Percentiles rank a stretch among this genome's conserved stretches.
Evolutionary conservation across 2,329 filamentous ascomycete genomes (phyloP).

Genomic region (Botrytis deweyae): DNA sequence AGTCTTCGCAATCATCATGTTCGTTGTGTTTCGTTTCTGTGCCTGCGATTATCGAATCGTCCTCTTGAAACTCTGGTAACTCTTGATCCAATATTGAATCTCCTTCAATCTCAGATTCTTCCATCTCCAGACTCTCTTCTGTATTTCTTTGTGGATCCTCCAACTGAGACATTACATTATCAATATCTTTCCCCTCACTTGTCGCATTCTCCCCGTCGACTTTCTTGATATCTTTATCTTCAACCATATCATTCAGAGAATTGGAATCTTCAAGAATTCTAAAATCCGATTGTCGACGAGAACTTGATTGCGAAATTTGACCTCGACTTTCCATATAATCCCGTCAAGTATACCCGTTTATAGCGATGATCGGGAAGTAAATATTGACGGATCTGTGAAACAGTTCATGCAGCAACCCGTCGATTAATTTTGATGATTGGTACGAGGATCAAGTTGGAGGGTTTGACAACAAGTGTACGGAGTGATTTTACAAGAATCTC

Average conservation of each 20-base stretch:
- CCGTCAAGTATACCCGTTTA: not conserved
- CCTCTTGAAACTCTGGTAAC: not conserved
- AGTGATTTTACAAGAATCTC: not conserved
- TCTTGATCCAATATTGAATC: constrained; percentile 7
- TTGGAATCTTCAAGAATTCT: constrained; percentile 38
- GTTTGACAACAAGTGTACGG: not conserved
- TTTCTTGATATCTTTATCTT: constrained; percentile 19
- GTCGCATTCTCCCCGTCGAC: constrained; percentile 30
- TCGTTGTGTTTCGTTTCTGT: constrained; percentile 20
- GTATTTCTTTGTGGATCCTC: not conserved
- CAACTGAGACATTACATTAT: constrained; percentile 15
- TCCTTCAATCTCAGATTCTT: not conserved
- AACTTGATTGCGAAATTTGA: constrained; percentile 31
- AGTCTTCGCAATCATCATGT: constrained; percentile 20
- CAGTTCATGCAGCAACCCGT: constrained; percentile 36
- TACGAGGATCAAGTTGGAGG: constrained; percentile 6
- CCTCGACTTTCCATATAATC: not conserved
- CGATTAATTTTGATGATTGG: constrained; percentile 11
- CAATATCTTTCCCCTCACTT: not conserved
- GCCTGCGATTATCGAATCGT: constrained; percentile 23
- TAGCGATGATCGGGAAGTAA: constrained; percentile 24
- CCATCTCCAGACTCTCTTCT: constrained; percentile 6
- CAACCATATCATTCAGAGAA: constrained; percentile 29
- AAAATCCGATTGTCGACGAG: constrained; percentile 29
- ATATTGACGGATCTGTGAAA: constrained; percentile 27